These are phyloP conservation scores for Tarenaya hassleriana DNA, from an alignment of 345 rosid species.

Conservation along the genomic window DNA sequence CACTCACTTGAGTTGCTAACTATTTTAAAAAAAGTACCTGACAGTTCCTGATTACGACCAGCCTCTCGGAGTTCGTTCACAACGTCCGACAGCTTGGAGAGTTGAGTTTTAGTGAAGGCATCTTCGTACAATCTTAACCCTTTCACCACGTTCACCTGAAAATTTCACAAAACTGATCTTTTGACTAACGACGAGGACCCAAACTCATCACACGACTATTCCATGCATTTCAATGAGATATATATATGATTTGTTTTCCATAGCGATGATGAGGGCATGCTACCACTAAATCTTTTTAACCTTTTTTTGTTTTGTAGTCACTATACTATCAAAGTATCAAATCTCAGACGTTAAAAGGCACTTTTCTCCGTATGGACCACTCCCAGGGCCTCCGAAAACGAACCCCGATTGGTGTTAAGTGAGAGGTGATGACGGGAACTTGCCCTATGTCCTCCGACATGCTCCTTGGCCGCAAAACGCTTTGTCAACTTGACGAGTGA, in stretches of 20 bases:
- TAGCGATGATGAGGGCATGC: not conserved
- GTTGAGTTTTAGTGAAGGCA: constrained; percentile 57
- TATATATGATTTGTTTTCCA: too few relatives aligned
- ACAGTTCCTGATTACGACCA: constrained; percentile 77
- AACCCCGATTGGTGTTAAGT: too few relatives aligned
- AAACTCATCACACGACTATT: too few relatives aligned
- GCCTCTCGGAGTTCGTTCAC: constrained; percentile 57
- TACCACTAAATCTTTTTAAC: not conserved
- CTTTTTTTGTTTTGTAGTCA: not conserved
- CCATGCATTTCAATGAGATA: too few relatives aligned
- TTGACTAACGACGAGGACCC: constrained; percentile 12
- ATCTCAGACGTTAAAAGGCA: constrained; percentile 25
- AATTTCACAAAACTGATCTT: constrained; percentile 22
- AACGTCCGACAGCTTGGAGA: constrained; percentile 55
- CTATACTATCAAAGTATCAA: constrained; percentile 16
- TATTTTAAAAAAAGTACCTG: constrained; percentile 40
- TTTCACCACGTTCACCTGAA: constrained; percentile 93
- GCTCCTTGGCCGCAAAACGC: constrained; percentile 86
- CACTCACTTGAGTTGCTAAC: not conserved
- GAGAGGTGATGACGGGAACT: constrained; percentile 48
- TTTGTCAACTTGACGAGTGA: constrained; percentile 59
- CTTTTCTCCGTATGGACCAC: constrained; percentile 10
- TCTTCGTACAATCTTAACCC: constrained; percentile 82
- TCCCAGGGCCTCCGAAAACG: not conserved
- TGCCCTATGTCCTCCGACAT: constrained; percentile 86